A percentile compares a stretch with the other conserved stretches of the same genome.
Evolutionary conservation across 768 basidiomycete genomes (phyloP).

Genomic region (Glaciozyma antarctica): DNA sequence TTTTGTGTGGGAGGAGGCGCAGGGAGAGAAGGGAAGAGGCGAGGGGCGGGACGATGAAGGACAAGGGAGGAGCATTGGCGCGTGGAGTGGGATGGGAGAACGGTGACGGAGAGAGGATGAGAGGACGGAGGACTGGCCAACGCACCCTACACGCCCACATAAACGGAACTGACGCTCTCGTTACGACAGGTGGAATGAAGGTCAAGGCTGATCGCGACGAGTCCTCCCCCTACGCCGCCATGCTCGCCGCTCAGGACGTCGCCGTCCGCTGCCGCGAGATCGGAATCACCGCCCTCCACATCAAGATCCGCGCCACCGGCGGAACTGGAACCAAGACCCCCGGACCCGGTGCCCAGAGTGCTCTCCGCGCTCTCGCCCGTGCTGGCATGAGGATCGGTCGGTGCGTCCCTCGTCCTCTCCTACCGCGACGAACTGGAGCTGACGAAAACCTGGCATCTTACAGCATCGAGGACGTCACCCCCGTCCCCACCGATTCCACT

Average conservation of each 20-base stretch:
- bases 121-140: not conserved
- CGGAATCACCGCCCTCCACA: slow-evolving; percentile 94
- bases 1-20: not conserved
- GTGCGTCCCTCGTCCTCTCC: not conserved
- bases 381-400: slow-evolving; percentile 92
- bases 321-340: slow-evolving; percentile 99
- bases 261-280: slow-evolving; percentile 95
- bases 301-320: slow-evolving; percentile 95
- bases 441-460: not conserved
- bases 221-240: slow-evolving; percentile 53
- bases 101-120: not conserved
- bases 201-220: slow-evolving; percentile 99
- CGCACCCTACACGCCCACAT: not conserved
- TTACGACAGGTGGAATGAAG: slow-evolving; percentile 91
- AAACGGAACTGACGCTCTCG: not conserved
- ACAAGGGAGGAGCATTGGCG: not conserved
- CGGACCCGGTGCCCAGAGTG: slow-evolving; percentile 95
- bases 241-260: slow-evolving; percentile 89
- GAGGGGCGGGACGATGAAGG: not conserved
- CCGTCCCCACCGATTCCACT: slow-evolving; percentile 92
- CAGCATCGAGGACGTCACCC: slow-evolving; percentile 65
- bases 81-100: not conserved
- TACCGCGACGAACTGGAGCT: not conserved
- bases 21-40: not conserved
- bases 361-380: slow-evolving; percentile 94